A percentile compares a stretch with the other conserved stretches of the same genome.
Evolutionary conservation across 768 basidiomycete genomes (phyloP).

Genomic region (Galerina sulciceps): DNA sequence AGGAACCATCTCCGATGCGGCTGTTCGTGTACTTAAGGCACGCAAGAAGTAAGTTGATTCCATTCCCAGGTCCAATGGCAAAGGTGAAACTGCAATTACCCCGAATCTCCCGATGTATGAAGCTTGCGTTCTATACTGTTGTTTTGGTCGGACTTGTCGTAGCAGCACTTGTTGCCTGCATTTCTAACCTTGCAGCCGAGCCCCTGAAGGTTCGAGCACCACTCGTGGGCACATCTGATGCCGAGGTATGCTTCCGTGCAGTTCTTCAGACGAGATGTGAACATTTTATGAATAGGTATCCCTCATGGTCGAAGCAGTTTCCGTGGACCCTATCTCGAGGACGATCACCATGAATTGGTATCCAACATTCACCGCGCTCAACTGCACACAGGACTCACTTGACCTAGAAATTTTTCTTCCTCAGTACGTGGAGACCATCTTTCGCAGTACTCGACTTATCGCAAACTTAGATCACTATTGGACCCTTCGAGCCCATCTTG

Average conservation of each 20-base stretch:
- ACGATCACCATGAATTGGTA: slow-evolving; percentile 5
- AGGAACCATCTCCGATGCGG: no score
- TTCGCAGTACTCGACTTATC: background rate
- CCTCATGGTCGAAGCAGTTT: background rate
- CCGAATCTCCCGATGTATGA: background rate
- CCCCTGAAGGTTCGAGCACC: background rate
- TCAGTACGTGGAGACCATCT: background rate
- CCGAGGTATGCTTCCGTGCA: background rate
- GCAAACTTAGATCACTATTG: background rate
- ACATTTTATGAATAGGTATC: background rate
- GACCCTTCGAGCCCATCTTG: slow-evolving; percentile 1
- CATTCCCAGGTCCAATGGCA: no score
- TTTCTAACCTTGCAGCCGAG: background rate
- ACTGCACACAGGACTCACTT: background rate
- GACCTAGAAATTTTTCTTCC: background rate
- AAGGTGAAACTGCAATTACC: no score
- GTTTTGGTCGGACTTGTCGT: background rate
- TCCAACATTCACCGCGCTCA: background rate
- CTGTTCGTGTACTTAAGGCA: no score
- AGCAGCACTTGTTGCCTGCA: background rate
- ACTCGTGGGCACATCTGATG: background rate
- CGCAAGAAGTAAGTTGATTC: no score
- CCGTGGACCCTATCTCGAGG: background rate
- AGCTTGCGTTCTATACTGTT: background rate
- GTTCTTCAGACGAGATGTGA: no score